phyloP scores from a whole-genome alignment of 257 asterid species.

The Agastache rugosa region DNA sequence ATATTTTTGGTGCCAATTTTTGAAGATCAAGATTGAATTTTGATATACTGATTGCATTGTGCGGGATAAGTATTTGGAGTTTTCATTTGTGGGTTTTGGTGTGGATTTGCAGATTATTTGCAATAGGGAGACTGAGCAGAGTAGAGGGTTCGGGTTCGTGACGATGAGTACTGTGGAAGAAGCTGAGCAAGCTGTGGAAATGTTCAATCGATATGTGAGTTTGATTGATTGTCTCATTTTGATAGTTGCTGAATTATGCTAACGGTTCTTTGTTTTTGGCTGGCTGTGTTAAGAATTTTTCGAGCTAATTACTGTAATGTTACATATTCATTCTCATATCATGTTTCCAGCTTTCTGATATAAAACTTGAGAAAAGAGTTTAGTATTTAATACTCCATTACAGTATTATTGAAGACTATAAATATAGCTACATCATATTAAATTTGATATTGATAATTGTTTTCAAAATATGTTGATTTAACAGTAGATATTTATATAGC shows the following conservation, averaged over 20 bases:
- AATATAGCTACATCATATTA: background rate
- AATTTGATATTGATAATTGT: background rate
- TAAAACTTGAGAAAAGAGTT: constrained; percentile 10
- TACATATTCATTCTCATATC: background rate
- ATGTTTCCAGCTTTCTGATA: background rate
- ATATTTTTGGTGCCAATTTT: background rate
- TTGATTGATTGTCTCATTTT: background rate
- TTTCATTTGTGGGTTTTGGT: constrained; percentile 13
- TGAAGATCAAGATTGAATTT: background rate
- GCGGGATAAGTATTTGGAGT: background rate
- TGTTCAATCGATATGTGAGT: constrained; percentile 84
- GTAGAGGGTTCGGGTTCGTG: constrained; percentile 96
- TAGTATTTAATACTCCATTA: too few species aligned
- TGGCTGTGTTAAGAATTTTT: too few species aligned
- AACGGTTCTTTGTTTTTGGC: background rate
- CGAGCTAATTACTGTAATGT: background rate
- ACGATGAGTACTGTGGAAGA: constrained; percentile 88
- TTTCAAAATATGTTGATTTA: background rate
- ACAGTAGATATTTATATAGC: background rate
- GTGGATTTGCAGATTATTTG: constrained; percentile 65
- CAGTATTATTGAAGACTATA: background rate
- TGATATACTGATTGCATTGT: background rate
- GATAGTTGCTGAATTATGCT: background rate
- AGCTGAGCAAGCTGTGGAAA: constrained; percentile 86
- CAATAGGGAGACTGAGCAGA: constrained; percentile 76